Evolutionary conservation across 2,329 filamentous ascomycete species (phyloP).

Genomic region (Pseudogymnoascus sp.): DNA sequence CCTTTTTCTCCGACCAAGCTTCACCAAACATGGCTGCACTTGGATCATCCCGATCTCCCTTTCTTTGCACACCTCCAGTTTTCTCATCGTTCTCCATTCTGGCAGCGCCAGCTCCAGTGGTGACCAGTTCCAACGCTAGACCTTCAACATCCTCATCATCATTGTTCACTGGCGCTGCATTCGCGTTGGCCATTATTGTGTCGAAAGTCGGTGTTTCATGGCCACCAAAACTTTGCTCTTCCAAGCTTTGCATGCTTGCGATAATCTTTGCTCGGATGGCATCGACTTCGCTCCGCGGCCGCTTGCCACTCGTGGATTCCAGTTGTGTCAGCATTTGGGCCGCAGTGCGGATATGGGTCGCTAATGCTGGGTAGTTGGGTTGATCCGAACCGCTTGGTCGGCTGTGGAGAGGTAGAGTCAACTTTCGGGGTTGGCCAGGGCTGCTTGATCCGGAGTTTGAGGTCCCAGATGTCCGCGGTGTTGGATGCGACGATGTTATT

Average conservation of each 20-base stretch:
- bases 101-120: constrained; percentile 65
- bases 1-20: constrained; percentile 76
- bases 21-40: constrained; percentile 81
- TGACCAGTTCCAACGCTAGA: constrained; percentile 37
- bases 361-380: constrained; percentile 72
- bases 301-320: constrained; percentile 70
- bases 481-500: constrained; percentile 45
- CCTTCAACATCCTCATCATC: constrained; percentile 46
- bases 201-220: constrained; percentile 72
- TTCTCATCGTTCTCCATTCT: constrained; percentile 87
- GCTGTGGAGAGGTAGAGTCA: constrained; percentile 45
- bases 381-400: constrained; percentile 52
- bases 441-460: constrained; percentile 61
- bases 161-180: constrained; percentile 40
- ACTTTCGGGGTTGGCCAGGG: constrained; percentile 48
- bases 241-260: constrained; percentile 79
- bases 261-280: constrained; percentile 82
- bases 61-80: constrained; percentile 71
- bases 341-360: constrained; percentile 79
- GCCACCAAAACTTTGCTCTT: constrained; percentile 74
- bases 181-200: constrained; percentile 68
- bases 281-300: constrained; percentile 71
- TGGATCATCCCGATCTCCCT: constrained; percentile 75
- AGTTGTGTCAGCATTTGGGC: constrained; percentile 82
- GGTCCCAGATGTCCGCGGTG: constrained; percentile 61